A percentile compares a stretch with the other conserved stretches of the same genome.
phyloP scores from a whole-genome alignment of 805 yeast species.

The Zygosaccharomyces pseudorouxii region DNA sequence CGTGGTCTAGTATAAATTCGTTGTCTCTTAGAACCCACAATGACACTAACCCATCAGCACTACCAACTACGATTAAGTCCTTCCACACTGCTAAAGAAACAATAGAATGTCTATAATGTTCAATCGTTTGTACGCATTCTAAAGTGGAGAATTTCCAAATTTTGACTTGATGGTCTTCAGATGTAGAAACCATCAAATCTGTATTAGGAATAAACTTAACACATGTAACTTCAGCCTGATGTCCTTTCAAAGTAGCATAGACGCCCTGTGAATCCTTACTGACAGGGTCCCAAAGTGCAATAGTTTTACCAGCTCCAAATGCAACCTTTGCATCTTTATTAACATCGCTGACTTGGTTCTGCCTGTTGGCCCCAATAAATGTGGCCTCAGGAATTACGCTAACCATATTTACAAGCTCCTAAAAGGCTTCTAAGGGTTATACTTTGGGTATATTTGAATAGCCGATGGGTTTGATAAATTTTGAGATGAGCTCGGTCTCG shows the following conservation, averaged over 20 bases:
- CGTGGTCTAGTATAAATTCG: constrained; percentile 22
- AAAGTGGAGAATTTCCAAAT: constrained; percentile 48
- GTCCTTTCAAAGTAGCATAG: constrained; percentile 53
- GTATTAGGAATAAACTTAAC: constrained; percentile 53
- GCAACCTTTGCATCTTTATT: constrained; percentile 45
- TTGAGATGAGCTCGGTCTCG: constrained; percentile 5
- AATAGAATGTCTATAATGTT: constrained; percentile 47
- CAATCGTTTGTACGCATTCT: constrained; percentile 32
- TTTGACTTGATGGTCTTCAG: constrained; percentile 60
- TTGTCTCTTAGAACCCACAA: constrained; percentile 43
- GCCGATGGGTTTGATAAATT: neutral
- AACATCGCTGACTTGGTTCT: constrained; percentile 55
- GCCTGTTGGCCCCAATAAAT: constrained; percentile 70
- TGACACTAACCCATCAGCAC: constrained; percentile 54
- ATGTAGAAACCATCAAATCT: constrained; percentile 50
- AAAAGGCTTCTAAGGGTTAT: neutral
- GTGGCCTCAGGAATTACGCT: constrained; percentile 44
- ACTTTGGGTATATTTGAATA: neutral
- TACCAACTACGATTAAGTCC: constrained; percentile 51
- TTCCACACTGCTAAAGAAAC: constrained; percentile 47
- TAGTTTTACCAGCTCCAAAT: constrained; percentile 61
- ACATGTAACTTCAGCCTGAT: constrained; percentile 58
- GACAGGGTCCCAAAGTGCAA: constrained; percentile 69
- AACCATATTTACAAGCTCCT: constrained; percentile 5
- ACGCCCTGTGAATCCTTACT: constrained; percentile 43